Conservation (phyloP, 2,329 filamentous ascomycete genomes). For the Trichophyton equinum region DNA sequence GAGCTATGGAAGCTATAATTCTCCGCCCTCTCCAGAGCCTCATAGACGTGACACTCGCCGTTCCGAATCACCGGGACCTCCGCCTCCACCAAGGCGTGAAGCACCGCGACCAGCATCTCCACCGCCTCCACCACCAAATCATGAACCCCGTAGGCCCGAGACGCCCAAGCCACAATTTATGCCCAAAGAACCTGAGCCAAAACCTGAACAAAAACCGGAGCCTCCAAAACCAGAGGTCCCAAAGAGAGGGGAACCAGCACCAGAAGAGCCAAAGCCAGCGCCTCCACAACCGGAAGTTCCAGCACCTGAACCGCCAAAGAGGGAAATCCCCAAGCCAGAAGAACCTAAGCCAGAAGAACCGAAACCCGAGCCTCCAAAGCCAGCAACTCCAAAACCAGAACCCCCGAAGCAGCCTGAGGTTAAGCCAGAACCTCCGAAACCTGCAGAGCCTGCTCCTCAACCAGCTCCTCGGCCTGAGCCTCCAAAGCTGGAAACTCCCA, state of each 20-base stretch:
- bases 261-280: not conserved
- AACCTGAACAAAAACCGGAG: slow-evolving; percentile 1
- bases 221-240: not conserved
- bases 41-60: slow-evolving; percentile 4
- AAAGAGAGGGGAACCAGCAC: not conserved
- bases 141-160: not conserved
- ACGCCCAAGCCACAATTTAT: slow-evolving; percentile 4
- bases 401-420: slow-evolving; percentile 2
- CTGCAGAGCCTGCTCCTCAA: not conserved
- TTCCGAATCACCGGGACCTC: slow-evolving; percentile 1
- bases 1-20: slow-evolving; percentile 9
- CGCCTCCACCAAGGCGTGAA: slow-evolving; percentile 1
- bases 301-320: slow-evolving; percentile 4
- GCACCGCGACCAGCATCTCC: not conserved
- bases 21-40: slow-evolving; percentile 5
- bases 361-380: not conserved
- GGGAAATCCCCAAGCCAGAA: not conserved
- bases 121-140: slow-evolving; percentile 5
- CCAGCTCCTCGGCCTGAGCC: not conserved
- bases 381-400: not conserved
- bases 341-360: slow-evolving; percentile 1
- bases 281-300: not conserved
- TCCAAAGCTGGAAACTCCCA: not conserved
- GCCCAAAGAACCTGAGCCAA: slow-evolving; percentile 6
- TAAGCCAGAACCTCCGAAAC: slow-evolving; percentile 7